phyloP scores from a whole-genome alignment of 2,329 filamentous ascomycete genomes.

The Cordyceps sp. region DNA sequence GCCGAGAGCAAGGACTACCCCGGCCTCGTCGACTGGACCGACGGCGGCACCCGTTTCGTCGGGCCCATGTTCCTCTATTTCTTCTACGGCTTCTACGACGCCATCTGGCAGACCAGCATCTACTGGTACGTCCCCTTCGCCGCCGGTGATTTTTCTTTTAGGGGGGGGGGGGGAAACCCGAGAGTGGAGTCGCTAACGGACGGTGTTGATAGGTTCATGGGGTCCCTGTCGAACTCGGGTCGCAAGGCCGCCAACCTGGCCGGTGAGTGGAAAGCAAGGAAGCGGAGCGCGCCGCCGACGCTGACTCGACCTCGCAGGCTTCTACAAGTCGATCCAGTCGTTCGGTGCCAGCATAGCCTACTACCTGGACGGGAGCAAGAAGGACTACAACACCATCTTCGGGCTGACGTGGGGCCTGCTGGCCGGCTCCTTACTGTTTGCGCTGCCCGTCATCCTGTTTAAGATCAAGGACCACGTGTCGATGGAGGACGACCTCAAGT shows the following conservation, averaged over 20 bases:
- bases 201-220: conserved; percentile 54
- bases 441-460: conserved; percentile 60
- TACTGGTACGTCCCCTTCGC: conserved; percentile 60
- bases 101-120: conserved; percentile 74
- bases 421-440: conserved; percentile 55
- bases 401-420: conserved; percentile 59
- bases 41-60: conserved; percentile 29
- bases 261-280: background rate
- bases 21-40: conserved; percentile 42
- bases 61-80: conserved; percentile 82
- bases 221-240: conserved; percentile 78
- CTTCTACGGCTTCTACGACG: conserved; percentile 81
- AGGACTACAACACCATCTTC: conserved; percentile 55
- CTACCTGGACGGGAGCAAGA: conserved; percentile 16
- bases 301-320: background rate
- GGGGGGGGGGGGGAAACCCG: no score
- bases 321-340: conserved; percentile 59
- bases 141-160: no score
- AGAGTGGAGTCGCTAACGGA: no score
- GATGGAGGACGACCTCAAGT: conserved; percentile 67
- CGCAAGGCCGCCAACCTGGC: conserved; percentile 70
- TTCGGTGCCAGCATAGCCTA: conserved; percentile 44
- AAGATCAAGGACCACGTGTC: conserved; percentile 71
- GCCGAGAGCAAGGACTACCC: conserved; percentile 6
- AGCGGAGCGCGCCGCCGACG: background rate